Conservation (phyloP, 1,284 basidiomycete genomes). For the Tylopilus orsonianus region DNA sequence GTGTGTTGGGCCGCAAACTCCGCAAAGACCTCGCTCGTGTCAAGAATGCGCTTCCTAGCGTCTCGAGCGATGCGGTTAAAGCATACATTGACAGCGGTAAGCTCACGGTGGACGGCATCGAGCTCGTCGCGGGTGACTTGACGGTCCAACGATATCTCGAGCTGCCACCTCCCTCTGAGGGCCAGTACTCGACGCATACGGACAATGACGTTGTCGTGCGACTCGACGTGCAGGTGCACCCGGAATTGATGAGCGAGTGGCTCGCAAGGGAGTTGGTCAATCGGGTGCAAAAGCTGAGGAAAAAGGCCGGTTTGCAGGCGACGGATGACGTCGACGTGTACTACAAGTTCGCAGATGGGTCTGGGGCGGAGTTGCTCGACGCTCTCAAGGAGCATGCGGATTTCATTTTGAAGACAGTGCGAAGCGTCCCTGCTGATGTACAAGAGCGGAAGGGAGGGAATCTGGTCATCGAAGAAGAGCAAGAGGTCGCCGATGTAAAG, state of each 20-base stretch:
- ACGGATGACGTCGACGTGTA: constrained; percentile 94
- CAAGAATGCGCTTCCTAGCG: constrained; percentile 81
- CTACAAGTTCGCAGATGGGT: constrained; percentile 77
- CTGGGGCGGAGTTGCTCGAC: constrained; percentile 65
- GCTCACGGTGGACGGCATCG: constrained; percentile 87
- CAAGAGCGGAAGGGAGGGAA: constrained; percentile 49
- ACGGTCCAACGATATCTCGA: constrained; percentile 92
- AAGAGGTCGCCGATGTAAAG: constrained; percentile 83
- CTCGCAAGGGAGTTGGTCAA: constrained; percentile 90
- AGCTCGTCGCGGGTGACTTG: constrained; percentile 87
- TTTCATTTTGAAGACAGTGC: constrained; percentile 75
- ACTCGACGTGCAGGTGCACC: constrained; percentile 85
- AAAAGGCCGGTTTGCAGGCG: constrained; percentile 92
- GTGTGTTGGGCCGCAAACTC: constrained; percentile 91
- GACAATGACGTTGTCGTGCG: constrained; percentile 95
- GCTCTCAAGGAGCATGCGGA: constrained; percentile 74
- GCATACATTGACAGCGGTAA: constrained; percentile 75
- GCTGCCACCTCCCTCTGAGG: constrained; percentile 56
- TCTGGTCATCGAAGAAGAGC: constrained; percentile 76
- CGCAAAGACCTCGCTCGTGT: constrained; percentile 92
- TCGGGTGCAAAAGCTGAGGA: constrained; percentile 93
- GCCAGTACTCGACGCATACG: constrained; percentile 81
- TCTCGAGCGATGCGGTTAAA: constrained; percentile 86
- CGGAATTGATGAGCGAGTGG: constrained; percentile 87
- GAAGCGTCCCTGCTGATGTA: constrained; percentile 67